Evolutionary conservation across 2,329 filamentous ascomycete genomes (phyloP), one percentile per base, ranked within the genome.

Genomic region (Ascochyta pisi): DNA sequence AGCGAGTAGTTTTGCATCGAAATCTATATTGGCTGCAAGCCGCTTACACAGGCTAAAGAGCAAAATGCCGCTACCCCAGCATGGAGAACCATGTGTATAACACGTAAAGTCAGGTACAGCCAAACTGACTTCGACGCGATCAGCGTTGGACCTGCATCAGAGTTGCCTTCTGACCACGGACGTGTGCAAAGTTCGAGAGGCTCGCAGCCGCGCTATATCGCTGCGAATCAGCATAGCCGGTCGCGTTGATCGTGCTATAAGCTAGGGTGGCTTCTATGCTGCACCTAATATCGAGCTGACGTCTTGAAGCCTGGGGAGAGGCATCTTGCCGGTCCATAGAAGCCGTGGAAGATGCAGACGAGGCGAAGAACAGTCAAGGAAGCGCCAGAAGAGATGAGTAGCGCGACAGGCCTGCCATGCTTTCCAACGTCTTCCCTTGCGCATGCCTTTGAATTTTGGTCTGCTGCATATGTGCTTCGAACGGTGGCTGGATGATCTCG

Each of bases 141-240:
- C 59, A 53, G 57, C 55, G 50, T 53, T 65, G 69, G 68, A 70
- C 69, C 69, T 73, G 71, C 71, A 74, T 67, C 54, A 62, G 55
- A 55, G 55, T 55, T 46, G 57, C 60, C 64, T 65, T 57, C 55
- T 65, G 60, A 62, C 54, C 57, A 62, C 53, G 58, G 59, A 42
- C 54, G 56, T 57, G 54, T 54, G 48, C 57, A 56, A 55, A 53
- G 48, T 52, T 63, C 35, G 38, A 13, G 24, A 50, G 58, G 57
- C 64, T 52, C 47, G 47, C 61, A 68, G 53, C 62, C 54, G 54
- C 41, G 41, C 26, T 59, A 65, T 63, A 69, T 69, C 69, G 48
- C 64, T 51, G 63, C 68, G 67, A 74, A 69, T 64, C 57, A 56
- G 39, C 50, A 46, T 46, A 47, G 53, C 49, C 37, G 22, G 54